Percentiles rank a stretch among this genome's conserved stretches.
Conservation (phyloP, 2,329 filamentous ascomycete species). For the Pleomassaria siparia region DNA sequence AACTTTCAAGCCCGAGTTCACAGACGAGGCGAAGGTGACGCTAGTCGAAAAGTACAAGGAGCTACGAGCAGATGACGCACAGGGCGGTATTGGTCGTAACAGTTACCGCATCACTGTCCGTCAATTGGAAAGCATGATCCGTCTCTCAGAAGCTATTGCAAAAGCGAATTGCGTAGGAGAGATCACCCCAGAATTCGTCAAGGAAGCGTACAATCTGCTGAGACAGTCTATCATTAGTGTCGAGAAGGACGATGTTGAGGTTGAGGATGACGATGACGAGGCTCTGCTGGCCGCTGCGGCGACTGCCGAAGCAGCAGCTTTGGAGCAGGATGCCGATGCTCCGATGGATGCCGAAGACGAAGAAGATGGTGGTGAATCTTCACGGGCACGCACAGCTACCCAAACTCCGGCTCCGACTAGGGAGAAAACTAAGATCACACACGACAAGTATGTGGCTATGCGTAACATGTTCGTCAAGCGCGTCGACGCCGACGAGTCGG, state of each 20-base stretch:
- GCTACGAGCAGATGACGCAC: slow-evolving; percentile 86
- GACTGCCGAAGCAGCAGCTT: slow-evolving; percentile 42
- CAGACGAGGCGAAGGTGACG: slow-evolving; percentile 78
- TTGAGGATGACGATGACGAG: slow-evolving; percentile 78
- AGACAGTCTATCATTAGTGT: slow-evolving; percentile 96
- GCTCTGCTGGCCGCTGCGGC: slow-evolving; percentile 55
- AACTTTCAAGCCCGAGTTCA: slow-evolving; percentile 93
- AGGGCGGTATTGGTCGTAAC: slow-evolving; percentile 90
- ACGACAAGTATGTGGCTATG: slow-evolving; percentile 92
- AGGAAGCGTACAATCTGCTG: slow-evolving; percentile 88
- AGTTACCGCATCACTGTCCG: slow-evolving; percentile 97
- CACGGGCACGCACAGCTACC: slow-evolving; percentile 38
- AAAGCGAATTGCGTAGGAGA: slow-evolving; percentile 97
- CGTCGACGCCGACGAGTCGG: slow-evolving; percentile 78
- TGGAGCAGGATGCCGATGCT: slow-evolving; percentile 50
- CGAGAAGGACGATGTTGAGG: slow-evolving; percentile 95
- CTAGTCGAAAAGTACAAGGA: slow-evolving; percentile 96
- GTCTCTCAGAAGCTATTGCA: slow-evolving; percentile 94
- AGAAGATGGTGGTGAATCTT: slow-evolving; percentile 41
- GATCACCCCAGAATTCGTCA: slow-evolving; percentile 79
- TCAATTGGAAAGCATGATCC: slow-evolving; percentile 94
- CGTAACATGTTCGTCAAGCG: slow-evolving; percentile 81
- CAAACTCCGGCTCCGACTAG: slow-evolving; percentile 47
- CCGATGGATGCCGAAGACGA: slow-evolving; percentile 28
- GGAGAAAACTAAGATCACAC: slow-evolving; percentile 84